Evolutionary conservation across 2,329 filamentous ascomycete genomes (phyloP).

Genomic region (Sarocladium brachiariae): DNA sequence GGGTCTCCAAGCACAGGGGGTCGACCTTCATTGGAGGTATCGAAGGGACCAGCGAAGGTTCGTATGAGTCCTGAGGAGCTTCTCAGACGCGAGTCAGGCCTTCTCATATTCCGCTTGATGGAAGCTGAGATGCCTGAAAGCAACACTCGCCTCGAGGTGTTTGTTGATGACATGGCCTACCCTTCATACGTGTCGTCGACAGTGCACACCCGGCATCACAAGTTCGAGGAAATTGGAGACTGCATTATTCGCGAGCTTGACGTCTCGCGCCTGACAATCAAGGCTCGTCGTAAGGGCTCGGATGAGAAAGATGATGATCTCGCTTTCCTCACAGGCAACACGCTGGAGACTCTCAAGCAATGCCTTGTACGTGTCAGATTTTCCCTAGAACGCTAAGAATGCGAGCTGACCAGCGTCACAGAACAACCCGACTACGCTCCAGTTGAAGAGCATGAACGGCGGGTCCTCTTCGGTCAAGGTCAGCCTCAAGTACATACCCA

Average conservation of each 20-base stretch:
- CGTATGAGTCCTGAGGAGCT: slow-evolving; percentile 74
- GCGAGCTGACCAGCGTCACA: slow-evolving; percentile 25
- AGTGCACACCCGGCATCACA: slow-evolving; percentile 60
- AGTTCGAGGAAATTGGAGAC: slow-evolving; percentile 89
- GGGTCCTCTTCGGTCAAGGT: slow-evolving; percentile 70
- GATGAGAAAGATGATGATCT: slow-evolving; percentile 71
- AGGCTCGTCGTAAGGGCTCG: slow-evolving; percentile 74
- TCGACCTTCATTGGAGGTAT: slow-evolving; percentile 37
- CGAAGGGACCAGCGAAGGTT: slow-evolving; percentile 64
- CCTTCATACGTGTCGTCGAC: slow-evolving; percentile 79
- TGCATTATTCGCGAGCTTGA: slow-evolving; percentile 97
- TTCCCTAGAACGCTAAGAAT: not conserved
- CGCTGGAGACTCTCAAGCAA: slow-evolving; percentile 79
- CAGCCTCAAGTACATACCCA: slow-evolving; percentile 88
- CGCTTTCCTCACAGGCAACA: slow-evolving; percentile 77
- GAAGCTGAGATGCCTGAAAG: slow-evolving; percentile 76
- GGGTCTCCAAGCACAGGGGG: slow-evolving; percentile 34
- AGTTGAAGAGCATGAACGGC: slow-evolving; percentile 72
- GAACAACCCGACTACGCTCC: slow-evolving; percentile 84
- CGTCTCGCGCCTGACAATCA: slow-evolving; percentile 85
- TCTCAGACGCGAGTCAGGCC: slow-evolving; percentile 77
- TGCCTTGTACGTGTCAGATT: slow-evolving; percentile 58
- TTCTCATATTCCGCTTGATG: slow-evolving; percentile 90
- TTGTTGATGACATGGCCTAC: slow-evolving; percentile 93
- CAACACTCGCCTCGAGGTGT: slow-evolving; percentile 73